Evolutionary conservation across 2,329 filamentous ascomycete genomes (phyloP).

Genomic region (Calonectria naviculata): DNA sequence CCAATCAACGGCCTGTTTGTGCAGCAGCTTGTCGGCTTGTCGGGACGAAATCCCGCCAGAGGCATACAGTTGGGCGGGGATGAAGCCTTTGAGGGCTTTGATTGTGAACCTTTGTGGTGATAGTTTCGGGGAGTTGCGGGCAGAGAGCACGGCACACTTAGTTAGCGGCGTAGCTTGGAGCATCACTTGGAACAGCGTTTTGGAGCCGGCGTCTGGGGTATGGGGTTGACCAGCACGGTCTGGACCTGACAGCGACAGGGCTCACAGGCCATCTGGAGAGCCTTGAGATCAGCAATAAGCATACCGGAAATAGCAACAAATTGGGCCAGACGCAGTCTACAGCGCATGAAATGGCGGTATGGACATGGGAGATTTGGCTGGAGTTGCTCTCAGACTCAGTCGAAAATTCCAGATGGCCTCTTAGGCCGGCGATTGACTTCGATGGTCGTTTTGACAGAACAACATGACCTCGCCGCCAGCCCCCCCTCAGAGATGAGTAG

Average conservation of each 20-base stretch:
- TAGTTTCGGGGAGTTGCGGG: background rate
- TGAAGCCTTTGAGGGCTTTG: background rate
- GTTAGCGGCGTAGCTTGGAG: background rate
- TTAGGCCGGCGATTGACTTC: background rate
- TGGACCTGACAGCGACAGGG: background rate
- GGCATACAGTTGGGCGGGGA: background rate
- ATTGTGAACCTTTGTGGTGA: background rate
- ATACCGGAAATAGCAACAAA: background rate
- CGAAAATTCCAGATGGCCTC: background rate
- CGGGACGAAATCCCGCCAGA: conserved; percentile 14
- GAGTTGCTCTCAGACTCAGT: background rate
- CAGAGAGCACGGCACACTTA: background rate
- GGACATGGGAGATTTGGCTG: background rate
- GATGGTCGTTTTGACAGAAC: background rate
- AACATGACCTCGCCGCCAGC: background rate
- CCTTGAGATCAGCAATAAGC: background rate
- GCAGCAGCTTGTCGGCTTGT: background rate
- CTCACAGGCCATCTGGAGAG: background rate
- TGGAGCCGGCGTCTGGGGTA: background rate
- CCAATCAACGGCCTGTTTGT: background rate
- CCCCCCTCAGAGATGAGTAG: background rate
- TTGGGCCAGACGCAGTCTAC: background rate
- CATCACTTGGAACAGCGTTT: background rate
- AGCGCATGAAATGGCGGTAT: conserved; percentile 2
- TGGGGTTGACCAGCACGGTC: background rate